Conservation (phyloP, 1,139 yeast species). For the Candida sojae region DNA sequence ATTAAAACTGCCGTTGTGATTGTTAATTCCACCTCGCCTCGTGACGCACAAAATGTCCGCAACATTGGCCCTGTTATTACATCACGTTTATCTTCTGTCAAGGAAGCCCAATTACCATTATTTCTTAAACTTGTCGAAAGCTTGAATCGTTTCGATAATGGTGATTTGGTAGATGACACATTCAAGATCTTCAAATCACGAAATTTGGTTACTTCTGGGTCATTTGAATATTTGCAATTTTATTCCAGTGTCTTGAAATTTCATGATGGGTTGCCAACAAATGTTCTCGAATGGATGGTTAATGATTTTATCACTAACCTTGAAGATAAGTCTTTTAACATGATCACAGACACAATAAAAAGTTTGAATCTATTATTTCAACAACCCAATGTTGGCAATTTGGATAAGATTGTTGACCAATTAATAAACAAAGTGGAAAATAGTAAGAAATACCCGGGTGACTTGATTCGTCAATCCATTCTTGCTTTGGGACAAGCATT, state of each 20-base stretch:
- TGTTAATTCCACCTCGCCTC: conserved; percentile 22
- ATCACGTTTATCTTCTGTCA: conserved; percentile 14
- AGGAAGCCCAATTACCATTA: conserved; percentile 24
- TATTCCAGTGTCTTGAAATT: conserved; percentile 25
- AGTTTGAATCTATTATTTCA: conserved; percentile 24
- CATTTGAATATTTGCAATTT: conserved; percentile 28
- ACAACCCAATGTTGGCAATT: conserved; percentile 26
- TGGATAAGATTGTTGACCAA: conserved; percentile 17
- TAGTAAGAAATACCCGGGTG: conserved; percentile 48
- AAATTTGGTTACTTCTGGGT: conserved; percentile 22
- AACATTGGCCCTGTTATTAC: conserved; percentile 17
- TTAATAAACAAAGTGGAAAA: conserved; percentile 36
- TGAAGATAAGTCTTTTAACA: conserved; percentile 36
- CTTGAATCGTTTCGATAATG: conserved; percentile 21
- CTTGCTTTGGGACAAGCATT: conserved; percentile 29
- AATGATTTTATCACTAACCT: conserved; percentile 46
- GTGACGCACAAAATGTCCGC: conserved; percentile 12
- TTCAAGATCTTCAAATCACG: conserved; percentile 19
- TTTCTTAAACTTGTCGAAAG: conserved; percentile 32
- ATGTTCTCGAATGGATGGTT: conserved; percentile 34
- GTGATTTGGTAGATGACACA: conserved; percentile 21
- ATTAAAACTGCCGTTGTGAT: conserved; percentile 33
- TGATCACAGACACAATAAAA: conserved; percentile 51
- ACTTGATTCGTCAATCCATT: conserved; percentile 51
- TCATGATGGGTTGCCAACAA: conserved; percentile 7